Evolutionary conservation across 2,329 filamentous ascomycete genomes (phyloP).

Genomic region (Pyrenophora tritici-repentis): DNA sequence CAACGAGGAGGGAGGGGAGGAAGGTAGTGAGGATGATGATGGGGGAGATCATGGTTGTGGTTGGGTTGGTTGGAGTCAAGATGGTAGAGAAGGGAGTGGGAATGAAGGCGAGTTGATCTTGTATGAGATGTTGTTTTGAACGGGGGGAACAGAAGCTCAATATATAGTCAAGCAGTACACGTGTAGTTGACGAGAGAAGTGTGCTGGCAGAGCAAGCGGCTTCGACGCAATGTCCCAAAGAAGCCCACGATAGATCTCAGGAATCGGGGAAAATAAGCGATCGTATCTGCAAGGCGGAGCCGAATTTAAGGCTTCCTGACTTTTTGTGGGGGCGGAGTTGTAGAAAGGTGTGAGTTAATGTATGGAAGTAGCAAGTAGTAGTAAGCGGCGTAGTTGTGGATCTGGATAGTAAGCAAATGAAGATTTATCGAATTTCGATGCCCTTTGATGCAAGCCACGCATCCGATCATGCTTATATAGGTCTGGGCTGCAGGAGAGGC

Average conservation of each 20-base stretch:
- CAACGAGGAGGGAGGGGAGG: conserved; percentile 21
- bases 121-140: too few relatives aligned
- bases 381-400: too few relatives aligned
- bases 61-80: conserved; percentile 1
- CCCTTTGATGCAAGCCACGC: not conserved
- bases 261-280: not conserved
- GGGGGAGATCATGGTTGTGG: not conserved
- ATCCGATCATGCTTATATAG: conserved; percentile 22
- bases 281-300: conserved; percentile 5
- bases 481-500: not conserved
- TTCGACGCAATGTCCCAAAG: not conserved
- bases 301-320: conserved; percentile 1
- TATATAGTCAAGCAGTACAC: too few relatives aligned
- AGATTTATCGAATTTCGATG: conserved; percentile 1
- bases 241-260: not conserved
- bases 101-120: too few relatives aligned
- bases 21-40: conserved; percentile 15
- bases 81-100: not conserved
- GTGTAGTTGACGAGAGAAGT: not conserved
- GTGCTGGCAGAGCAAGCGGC: too few relatives aligned
- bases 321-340: conserved; percentile 4
- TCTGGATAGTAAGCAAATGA: conserved; percentile 1
- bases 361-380: too few relatives aligned
- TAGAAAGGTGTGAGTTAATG: not conserved
- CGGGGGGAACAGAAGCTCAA: too few relatives aligned